A percentile compares a stretch with the other conserved stretches of the same genome.
Evolutionary conservation across 352 stramenopile genomes (phyloP).

Genomic region (Globisporangium paddicum): DNA sequence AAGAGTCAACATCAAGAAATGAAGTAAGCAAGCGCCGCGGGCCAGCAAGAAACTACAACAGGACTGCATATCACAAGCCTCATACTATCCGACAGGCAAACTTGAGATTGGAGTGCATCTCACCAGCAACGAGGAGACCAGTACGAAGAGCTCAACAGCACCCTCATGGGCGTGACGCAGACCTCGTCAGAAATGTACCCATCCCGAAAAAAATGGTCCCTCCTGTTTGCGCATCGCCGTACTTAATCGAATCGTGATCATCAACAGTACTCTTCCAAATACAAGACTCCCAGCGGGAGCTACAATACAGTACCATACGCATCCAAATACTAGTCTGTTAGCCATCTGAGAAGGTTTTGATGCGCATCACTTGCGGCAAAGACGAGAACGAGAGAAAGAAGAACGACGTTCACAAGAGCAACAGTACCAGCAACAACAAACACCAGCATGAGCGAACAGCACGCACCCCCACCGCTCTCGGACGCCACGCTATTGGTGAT

Average conservation of each 20-base stretch:
- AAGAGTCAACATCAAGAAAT: background rate
- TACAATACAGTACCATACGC: too few species aligned
- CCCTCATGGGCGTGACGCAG: too few species aligned
- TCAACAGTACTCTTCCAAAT: background rate
- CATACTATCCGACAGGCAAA: background rate
- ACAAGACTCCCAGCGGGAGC: too few species aligned
- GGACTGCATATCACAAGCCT: background rate
- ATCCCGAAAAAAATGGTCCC: background rate
- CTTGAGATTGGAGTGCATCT: background rate
- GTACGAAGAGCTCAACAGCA: background rate
- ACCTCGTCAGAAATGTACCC: conserved; percentile 4
- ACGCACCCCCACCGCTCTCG: background rate
- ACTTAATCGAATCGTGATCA: background rate
- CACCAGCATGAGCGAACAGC: background rate
- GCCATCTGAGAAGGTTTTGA: background rate
- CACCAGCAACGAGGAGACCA: background rate
- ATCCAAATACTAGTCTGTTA: too few species aligned
- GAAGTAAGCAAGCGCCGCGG: background rate
- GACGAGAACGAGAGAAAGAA: background rate
- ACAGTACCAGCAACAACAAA: background rate
- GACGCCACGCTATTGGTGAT: background rate
- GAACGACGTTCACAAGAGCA: background rate
- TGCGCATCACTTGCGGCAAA: conserved; percentile 3
- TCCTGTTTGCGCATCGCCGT: conserved; percentile 4
- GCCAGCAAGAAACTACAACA: background rate